Evolutionary conservation across 345 rosid species (phyloP).

Genomic region (Hibiscus syriacus): DNA sequence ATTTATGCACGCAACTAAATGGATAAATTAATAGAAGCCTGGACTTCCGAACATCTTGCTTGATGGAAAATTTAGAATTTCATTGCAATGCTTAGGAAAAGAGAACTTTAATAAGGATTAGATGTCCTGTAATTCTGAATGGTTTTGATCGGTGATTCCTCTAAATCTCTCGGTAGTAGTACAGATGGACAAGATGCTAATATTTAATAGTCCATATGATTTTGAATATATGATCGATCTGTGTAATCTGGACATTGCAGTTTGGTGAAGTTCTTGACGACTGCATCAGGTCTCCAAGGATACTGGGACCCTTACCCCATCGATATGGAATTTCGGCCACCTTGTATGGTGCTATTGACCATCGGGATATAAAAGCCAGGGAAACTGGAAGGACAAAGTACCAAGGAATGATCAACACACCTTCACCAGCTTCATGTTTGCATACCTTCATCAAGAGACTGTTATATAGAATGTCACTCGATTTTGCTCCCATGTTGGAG

Average conservation of each 20-base stretch:
- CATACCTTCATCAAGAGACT: constrained; percentile 79
- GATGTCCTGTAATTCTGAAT: too few relatives aligned
- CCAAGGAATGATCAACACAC: constrained; percentile 66
- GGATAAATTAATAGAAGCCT: too few relatives aligned
- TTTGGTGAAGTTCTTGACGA: constrained; percentile 81
- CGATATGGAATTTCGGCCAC: constrained; percentile 95
- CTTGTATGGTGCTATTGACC: constrained; percentile 86
- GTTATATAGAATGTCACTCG: constrained; percentile 85
- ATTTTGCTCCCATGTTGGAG: constrained; percentile 83
- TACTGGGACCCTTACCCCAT: constrained; percentile 97
- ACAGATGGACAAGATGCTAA: too few relatives aligned
- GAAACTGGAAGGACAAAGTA: constrained; percentile 66
- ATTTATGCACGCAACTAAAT: too few relatives aligned
- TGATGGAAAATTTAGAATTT: too few relatives aligned
- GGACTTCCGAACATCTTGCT: too few relatives aligned
- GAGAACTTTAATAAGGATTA: too few relatives aligned
- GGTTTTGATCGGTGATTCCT: too few relatives aligned
- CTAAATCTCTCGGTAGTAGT: too few relatives aligned
- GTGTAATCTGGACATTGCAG: constrained; percentile 29
- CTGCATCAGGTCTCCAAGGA: constrained; percentile 87
- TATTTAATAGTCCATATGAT: too few relatives aligned
- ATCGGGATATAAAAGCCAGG: constrained; percentile 97
- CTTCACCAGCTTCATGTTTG: constrained; percentile 95
- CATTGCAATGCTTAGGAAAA: too few relatives aligned
- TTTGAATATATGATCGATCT: background rate